Evolutionary conservation across 73 alveolate genomes (phyloP), one percentile per base, ranked within the genome.

Genomic region (Effrenium voratum): DNA sequence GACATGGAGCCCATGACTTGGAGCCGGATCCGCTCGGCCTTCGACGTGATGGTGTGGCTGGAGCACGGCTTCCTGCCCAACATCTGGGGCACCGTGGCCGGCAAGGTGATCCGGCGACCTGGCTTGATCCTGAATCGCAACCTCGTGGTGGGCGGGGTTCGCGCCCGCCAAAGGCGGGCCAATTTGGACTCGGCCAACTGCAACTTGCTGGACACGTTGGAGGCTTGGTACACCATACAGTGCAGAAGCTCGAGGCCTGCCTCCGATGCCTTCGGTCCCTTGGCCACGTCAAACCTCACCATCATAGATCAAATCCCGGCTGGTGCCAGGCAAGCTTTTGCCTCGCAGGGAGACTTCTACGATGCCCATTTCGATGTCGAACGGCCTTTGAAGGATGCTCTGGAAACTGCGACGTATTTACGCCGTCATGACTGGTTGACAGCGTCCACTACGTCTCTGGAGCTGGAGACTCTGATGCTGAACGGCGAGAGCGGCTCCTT

Each of bases 1-100:
- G 94, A 86, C 73, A 86, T 86, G 94, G 94, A 86, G 66, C 82
- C 94, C 34, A 86, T 86, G 94, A 86, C 94, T 26, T 86, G 94
- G 94, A 4, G 50, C 41, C 81, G 82, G 38, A 86, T 86, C 36
- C 83, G 82, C 13, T 24, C 82, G n/a, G 94, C 63, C 47, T 43
- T 57, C 22, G 94, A 86, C 28, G 94, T 86, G 44, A 59, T 86
- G 94, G 94, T 86, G 22, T 86, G 94, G 94, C 0, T 86, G 59
- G 94, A 86, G 24, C 94, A 86, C 40, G 94, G 94, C 38, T 60
- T 86, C 47, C 41, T 86, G 60, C 94, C 94, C 94, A 57, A 86
- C 40, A 63, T 86, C 6, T 86, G 94, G 94, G 94, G 94, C 66
- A 86, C 94, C 38, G 94, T 86, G 57, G 94, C 94, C 6, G 94